Conservation (phyloP, 2,329 filamentous ascomycete genomes). For the Fusarium humuli region DNA sequence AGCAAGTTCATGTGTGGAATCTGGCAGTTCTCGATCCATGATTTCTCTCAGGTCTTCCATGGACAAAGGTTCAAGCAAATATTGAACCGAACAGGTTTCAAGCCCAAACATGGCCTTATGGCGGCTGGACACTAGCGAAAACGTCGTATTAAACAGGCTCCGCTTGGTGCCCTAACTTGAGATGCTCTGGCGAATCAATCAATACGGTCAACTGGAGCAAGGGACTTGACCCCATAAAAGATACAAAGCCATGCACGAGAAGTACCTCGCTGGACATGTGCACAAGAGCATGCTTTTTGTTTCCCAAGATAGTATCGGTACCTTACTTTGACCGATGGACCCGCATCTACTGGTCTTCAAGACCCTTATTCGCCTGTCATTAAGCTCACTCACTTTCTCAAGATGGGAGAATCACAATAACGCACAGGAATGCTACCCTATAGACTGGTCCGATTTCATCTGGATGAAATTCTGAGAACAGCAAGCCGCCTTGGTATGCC, state of each 20-base stretch:
- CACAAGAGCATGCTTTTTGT: constrained; percentile 8
- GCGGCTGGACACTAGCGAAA: constrained; percentile 34
- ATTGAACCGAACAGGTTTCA: constrained; percentile 17
- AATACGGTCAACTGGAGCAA: constrained; percentile 27
- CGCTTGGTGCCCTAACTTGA: constrained; percentile 31
- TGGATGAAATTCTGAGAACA: constrained; percentile 2
- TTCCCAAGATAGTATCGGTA: constrained; percentile 37
- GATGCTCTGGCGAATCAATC: constrained; percentile 35
- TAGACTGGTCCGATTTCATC: constrained; percentile 6
- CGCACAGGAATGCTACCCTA: constrained; percentile 11
- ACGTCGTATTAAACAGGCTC: constrained; percentile 42
- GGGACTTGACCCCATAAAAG: constrained; percentile 22
- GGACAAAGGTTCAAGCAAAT: constrained; percentile 16
- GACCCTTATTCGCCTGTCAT: constrained; percentile 21
- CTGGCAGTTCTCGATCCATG: constrained; percentile 18
- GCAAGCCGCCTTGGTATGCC: neutral
- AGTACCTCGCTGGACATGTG: constrained; percentile 30
- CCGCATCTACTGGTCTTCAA: constrained; percentile 15
- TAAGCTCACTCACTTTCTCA: constrained; percentile 10
- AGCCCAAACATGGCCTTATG: constrained; percentile 36
- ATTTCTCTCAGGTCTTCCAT: constrained; percentile 1
- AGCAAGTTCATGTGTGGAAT: constrained; percentile 18
- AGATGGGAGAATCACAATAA: constrained; percentile 28
- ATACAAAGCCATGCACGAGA: constrained; percentile 22
- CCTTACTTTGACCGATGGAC: constrained; percentile 31